These are phyloP conservation scores for Trypanosoma cruzi DNA, from an alignment of 208 protist species.

Conservation along the genomic window DNA sequence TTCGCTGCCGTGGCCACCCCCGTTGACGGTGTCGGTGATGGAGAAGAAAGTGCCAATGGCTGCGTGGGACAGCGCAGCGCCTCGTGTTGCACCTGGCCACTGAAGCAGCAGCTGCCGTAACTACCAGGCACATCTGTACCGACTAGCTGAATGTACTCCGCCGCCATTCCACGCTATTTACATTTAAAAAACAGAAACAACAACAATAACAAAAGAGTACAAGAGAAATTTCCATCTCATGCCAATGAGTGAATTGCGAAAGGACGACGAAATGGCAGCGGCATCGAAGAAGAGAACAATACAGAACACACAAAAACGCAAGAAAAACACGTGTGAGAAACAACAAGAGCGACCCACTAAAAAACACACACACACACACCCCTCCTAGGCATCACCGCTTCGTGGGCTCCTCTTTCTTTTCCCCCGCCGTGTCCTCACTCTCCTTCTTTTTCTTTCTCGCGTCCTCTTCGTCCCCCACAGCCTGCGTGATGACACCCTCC, in stretches of 20 bases:
- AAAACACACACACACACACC: too few species aligned
- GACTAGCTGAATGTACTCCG: conserved; percentile 73
- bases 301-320: background rate
- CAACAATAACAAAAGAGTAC: background rate
- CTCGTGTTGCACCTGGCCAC: conserved; percentile 55
- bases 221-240: background rate
- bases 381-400: background rate
- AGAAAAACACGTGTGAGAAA: background rate
- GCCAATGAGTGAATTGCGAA: too few species aligned
- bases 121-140: conserved; percentile 81
- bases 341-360: background rate
- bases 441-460: conserved; percentile 4
- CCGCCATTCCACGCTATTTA: conserved; percentile 24
- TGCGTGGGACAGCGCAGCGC: conserved; percentile 29
- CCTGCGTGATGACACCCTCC: conserved; percentile 31
- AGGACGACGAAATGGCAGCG: too few species aligned
- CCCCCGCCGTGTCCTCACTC: conserved; percentile 18
- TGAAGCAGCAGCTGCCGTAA: conserved; percentile 79
- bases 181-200: conserved; percentile 11
- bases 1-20: conserved; percentile 9
- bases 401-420: background rate
- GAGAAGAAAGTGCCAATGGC: background rate
- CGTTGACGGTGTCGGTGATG: background rate
- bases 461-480: conserved; percentile 19
- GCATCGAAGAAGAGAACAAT: background rate